These are phyloP conservation scores for Malassezia cuniculi DNA, from an alignment of 1,284 basidiomycete species.

Conservation along the genomic window DNA sequence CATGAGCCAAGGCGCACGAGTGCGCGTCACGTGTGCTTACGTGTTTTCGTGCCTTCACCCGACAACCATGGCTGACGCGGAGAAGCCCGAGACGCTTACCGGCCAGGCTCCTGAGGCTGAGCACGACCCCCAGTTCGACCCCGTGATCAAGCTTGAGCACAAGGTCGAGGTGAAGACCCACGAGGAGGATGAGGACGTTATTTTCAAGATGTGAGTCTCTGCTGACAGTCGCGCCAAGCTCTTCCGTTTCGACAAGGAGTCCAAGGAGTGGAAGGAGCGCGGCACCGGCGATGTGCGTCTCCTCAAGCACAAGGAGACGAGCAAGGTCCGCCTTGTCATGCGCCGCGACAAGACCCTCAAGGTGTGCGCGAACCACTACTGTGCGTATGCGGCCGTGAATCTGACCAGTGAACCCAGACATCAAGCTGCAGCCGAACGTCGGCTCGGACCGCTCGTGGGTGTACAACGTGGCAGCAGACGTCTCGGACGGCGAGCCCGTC, in stretches of 20 bases:
- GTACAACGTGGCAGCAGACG: slow-evolving; percentile 80
- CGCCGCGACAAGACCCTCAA: slow-evolving; percentile 98
- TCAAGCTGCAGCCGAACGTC: slow-evolving; percentile 93
- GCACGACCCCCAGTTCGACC: slow-evolving; percentile 82
- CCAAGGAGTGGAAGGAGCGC: slow-evolving; percentile 91
- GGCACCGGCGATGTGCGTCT: slow-evolving; percentile 47
- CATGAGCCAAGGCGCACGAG: no score
- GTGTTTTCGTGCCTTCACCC: no score
- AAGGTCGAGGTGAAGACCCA: slow-evolving; percentile 86
- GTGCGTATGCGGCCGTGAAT: slow-evolving; percentile 52
- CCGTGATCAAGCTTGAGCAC: slow-evolving; percentile 91
- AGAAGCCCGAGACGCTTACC: no score
- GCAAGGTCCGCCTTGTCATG: slow-evolving; percentile 95
- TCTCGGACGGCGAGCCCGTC: slow-evolving; percentile 64
- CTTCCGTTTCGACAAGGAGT: slow-evolving; percentile 75
- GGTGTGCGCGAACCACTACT: slow-evolving; percentile 94
- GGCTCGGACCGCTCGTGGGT: slow-evolving; percentile 99
- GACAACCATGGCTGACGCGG: no score
- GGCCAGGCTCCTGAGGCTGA: slow-evolving; percentile 63
- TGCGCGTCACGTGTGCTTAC: no score
- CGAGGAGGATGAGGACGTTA: slow-evolving; percentile 83
- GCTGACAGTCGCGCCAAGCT: slow-evolving; percentile 80
- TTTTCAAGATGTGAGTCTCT: slow-evolving; percentile 82
- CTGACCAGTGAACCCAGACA: slow-evolving; percentile 64
- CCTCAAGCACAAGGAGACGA: slow-evolving; percentile 62